These are phyloP conservation scores for Eucalyptus cloeziana DNA, from an alignment of 345 rosid genomes.

Conservation along the genomic window DNA sequence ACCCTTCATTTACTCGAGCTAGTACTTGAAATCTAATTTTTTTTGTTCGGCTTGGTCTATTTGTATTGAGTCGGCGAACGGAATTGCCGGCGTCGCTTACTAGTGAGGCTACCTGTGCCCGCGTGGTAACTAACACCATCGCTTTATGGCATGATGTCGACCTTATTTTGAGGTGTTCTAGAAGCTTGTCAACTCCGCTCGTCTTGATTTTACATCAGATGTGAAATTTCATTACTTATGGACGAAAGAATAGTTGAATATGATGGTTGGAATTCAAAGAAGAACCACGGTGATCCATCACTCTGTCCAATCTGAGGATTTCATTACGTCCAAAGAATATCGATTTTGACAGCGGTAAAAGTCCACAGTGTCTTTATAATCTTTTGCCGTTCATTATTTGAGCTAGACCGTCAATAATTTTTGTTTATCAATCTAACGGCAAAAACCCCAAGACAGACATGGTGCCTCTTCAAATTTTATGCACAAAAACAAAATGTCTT, in stretches of 20 bases:
- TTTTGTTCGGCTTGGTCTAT: not conserved
- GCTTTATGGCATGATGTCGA: not conserved
- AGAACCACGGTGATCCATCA: not conserved
- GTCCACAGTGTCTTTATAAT: not conserved
- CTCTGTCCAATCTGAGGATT: not conserved
- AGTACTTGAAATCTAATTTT: not conserved
- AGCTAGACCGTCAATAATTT: not conserved
- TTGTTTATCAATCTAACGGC: not conserved
- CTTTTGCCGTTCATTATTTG: not conserved
- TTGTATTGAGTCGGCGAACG: accelerated
- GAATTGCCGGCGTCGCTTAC: too few relatives aligned
- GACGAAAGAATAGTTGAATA: too few relatives aligned
- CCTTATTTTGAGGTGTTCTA: not conserved
- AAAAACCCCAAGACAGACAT: not conserved
- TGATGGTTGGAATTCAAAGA: not conserved
- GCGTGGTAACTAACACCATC: accelerated
- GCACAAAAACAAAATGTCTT: not conserved
- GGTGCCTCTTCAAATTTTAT: not conserved
- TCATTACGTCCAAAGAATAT: too few relatives aligned
- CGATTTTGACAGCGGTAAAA: not conserved
- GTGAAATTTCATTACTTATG: not conserved
- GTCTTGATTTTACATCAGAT: accelerated
- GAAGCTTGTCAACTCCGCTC: accelerated
- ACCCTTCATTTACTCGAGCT: too few relatives aligned
- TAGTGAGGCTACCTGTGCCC: not conserved